A percentile compares a stretch with the other conserved stretches of the same genome.
Conservation (phyloP, 768 basidiomycete genomes). For the Lactarius trivialis region DNA sequence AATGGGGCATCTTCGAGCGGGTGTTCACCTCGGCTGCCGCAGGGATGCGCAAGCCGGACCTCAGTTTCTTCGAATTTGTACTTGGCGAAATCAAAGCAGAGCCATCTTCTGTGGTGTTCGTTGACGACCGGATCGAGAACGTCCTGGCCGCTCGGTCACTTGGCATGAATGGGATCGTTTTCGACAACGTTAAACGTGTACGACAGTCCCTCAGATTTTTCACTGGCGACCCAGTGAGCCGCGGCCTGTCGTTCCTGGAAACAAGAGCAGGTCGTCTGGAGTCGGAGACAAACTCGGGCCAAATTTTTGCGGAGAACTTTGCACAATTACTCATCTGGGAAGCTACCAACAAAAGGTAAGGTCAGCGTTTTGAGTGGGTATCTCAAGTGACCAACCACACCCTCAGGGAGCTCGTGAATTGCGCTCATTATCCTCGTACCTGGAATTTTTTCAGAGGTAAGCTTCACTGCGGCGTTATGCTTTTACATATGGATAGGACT, state of each 20-base stretch:
- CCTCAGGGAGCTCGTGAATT: slow-evolving; percentile 37
- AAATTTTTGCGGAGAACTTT: slow-evolving; percentile 45
- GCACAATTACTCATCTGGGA: slow-evolving; percentile 54
- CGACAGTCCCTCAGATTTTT: slow-evolving; percentile 42
- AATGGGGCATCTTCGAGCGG: slow-evolving; percentile 44
- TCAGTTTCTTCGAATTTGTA: slow-evolving; percentile 49
- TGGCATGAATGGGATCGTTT: slow-evolving; percentile 50
- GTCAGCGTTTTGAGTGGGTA: neutral
- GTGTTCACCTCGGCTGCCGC: slow-evolving; percentile 48
- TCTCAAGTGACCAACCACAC: neutral
- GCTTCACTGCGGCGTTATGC: slow-evolving; percentile 36
- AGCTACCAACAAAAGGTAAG: slow-evolving; percentile 40
- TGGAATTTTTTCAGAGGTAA: slow-evolving; percentile 53
- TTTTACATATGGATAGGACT: slow-evolving; percentile 8
- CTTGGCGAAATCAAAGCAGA: slow-evolving; percentile 39
- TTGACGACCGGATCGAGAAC: slow-evolving; percentile 57
- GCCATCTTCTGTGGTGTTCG: slow-evolving; percentile 44
- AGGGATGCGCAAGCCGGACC: slow-evolving; percentile 51
- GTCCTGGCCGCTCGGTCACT: slow-evolving; percentile 51
- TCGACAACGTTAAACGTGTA: slow-evolving; percentile 37
- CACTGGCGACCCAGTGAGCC: slow-evolving; percentile 39
- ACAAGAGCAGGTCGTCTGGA: slow-evolving; percentile 36
- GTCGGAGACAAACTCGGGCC: slow-evolving; percentile 41
- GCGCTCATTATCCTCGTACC: slow-evolving; percentile 33
- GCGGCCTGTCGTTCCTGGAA: slow-evolving; percentile 39